phyloP scores from a whole-genome alignment of 495 filamentous ascomycete species.

The Hyaloscypha finlandica region DNA sequence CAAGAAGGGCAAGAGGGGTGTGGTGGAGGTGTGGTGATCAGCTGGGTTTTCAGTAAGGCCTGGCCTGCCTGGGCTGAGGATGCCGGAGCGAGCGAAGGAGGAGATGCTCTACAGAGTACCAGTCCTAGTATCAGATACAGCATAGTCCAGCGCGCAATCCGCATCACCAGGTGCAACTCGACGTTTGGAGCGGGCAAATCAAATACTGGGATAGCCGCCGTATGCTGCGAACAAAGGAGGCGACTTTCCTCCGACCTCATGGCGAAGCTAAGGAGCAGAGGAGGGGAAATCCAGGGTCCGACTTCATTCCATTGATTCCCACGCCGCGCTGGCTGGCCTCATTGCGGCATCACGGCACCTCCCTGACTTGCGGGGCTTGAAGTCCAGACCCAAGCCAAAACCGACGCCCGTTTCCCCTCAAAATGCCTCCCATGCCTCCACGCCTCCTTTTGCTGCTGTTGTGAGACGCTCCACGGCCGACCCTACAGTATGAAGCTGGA shows the following conservation, averaged over 20 bases:
- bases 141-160: not conserved
- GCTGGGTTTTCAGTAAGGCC: not conserved
- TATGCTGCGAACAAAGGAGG: slow-evolving; percentile 11
- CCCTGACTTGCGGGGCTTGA: not conserved
- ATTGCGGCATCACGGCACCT: not conserved
- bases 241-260: not conserved
- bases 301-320: not conserved
- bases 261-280: no score
- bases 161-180: not conserved
- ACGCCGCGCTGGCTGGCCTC: not conserved
- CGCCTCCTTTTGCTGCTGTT: not conserved
- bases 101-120: not conserved
- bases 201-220: slow-evolving; percentile 21
- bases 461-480: slow-evolving; percentile 2
- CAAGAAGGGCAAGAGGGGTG: not conserved
- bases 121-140: not conserved
- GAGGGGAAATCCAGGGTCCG: slow-evolving; percentile 1
- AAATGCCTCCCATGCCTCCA: not conserved
- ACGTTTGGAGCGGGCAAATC: slow-evolving; percentile 2
- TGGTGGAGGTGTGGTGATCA: slow-evolving; percentile 1
- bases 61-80: not conserved
- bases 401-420: not conserved
- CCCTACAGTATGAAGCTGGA: not conserved
- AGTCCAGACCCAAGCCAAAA: not conserved
- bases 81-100: not conserved